Conservation (phyloP, 768 basidiomycete species). For the Phaeolepiota aurea region DNA sequence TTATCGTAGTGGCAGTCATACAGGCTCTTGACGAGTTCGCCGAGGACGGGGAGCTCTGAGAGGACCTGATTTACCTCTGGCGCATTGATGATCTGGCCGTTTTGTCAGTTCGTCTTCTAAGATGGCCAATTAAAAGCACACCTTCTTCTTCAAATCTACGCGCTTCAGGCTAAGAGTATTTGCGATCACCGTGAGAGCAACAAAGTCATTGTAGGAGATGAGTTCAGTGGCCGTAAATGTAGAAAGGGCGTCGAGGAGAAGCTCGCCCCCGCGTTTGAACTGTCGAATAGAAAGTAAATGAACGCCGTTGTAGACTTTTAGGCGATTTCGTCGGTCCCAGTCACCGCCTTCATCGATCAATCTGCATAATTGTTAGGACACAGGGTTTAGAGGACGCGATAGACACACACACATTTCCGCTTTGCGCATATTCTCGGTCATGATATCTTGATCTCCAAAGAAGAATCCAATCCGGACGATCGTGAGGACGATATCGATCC, state of each 20-base stretch:
- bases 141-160: conserved; percentile 90
- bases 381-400: background rate
- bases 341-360: conserved; percentile 94
- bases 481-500: conserved; percentile 89
- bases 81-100: conserved; percentile 73
- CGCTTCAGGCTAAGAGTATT: conserved; percentile 68
- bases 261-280: conserved; percentile 79
- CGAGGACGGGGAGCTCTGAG: conserved; percentile 74
- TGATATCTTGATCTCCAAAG: conserved; percentile 69
- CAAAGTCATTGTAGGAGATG: conserved; percentile 83
- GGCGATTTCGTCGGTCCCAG: conserved; percentile 94
- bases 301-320: conserved; percentile 91
- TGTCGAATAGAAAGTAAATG: conserved; percentile 84
- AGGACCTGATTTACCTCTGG: conserved; percentile 86
- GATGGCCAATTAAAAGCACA: conserved; percentile 18
- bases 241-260: conserved; percentile 84
- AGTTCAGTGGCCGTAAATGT: conserved; percentile 94
- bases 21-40: conserved; percentile 77
- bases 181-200: conserved; percentile 76
- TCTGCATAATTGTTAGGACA: conserved; percentile 36
- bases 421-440: conserved; percentile 62
- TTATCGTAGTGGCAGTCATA: conserved; percentile 94
- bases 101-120: too few relatives aligned
- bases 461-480: conserved; percentile 89
- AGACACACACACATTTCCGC: conserved; percentile 63